Percentiles rank a stretch among this genome's conserved stretches.
Evolutionary conservation across 2,329 filamentous ascomycete species (phyloP).

Genomic region (Meredithiella fracta): DNA sequence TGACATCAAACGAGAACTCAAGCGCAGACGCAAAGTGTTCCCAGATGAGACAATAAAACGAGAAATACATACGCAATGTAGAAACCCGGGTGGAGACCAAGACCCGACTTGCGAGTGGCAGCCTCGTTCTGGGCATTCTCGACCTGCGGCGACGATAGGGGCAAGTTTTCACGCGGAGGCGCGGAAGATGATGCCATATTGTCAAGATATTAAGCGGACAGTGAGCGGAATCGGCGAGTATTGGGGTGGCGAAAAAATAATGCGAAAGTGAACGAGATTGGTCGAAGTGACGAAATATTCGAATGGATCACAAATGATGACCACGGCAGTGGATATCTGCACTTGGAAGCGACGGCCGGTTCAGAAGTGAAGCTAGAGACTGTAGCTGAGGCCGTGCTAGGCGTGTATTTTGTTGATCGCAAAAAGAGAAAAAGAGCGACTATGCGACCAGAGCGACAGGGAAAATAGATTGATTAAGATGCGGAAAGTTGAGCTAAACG

Average conservation of each 20-base stretch:
- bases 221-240: background rate
- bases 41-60: background rate
- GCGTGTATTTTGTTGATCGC: background rate
- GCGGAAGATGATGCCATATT: slow-evolving; percentile 14
- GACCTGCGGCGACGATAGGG: slow-evolving; percentile 14
- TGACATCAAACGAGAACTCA: background rate
- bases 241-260: background rate
- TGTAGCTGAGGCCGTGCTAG: background rate
- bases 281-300: too few species aligned
- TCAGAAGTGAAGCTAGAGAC: background rate
- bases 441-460: background rate
- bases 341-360: background rate
- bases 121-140: slow-evolving; percentile 17
- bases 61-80: slow-evolving; percentile 22
- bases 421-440: slow-evolving; percentile 4
- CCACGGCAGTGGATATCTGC: background rate
- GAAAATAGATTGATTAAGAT: background rate
- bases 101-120: slow-evolving; percentile 11
- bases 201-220: background rate
- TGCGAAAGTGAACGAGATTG: background rate
- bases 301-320: too few species aligned
- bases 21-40: background rate
- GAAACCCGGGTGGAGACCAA: slow-evolving; percentile 18
- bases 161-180: slow-evolving; percentile 13
- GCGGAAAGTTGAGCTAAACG: background rate